Conservation (phyloP, 2,329 filamentous ascomycete genomes). For the Colletotrichum orchidophilum region DNA sequence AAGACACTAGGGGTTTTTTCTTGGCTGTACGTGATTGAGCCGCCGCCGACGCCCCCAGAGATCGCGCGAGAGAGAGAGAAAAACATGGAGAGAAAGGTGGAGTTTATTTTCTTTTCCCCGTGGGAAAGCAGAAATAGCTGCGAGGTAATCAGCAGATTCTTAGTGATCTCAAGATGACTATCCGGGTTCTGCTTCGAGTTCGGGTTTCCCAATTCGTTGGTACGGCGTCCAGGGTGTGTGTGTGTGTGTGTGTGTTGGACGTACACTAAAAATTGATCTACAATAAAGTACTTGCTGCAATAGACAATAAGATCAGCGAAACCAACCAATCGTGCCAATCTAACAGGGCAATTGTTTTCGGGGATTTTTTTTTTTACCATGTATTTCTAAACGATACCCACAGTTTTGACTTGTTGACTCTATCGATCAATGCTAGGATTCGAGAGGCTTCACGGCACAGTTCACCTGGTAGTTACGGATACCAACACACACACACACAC, state of each 20-base stretch:
- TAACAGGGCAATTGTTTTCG: neutral
- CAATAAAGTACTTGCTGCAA: neutral
- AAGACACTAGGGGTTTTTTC: neutral
- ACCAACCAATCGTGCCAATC: neutral
- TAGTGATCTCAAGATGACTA: neutral
- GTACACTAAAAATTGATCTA: neutral
- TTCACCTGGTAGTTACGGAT: neutral
- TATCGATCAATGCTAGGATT: neutral
- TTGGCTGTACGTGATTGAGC: neutral
- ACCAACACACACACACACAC: no score
- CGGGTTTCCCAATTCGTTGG: neutral
- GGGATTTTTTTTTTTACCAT: neutral
- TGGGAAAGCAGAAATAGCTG: neutral
- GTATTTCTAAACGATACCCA: neutral
- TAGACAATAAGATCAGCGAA: neutral
- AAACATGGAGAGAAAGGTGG: neutral
- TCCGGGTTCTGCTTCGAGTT: neutral
- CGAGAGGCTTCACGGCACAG: no score
- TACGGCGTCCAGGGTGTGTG: no score
- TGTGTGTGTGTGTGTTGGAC: neutral
- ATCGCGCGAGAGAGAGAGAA: no score
- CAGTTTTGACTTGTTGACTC: neutral
- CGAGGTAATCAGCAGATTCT: neutral
- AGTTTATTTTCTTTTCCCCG: neutral
- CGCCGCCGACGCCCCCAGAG: neutral